phyloP scores from a whole-genome alignment of 768 basidiomycete species.

The Leccinum rimulosum region DNA sequence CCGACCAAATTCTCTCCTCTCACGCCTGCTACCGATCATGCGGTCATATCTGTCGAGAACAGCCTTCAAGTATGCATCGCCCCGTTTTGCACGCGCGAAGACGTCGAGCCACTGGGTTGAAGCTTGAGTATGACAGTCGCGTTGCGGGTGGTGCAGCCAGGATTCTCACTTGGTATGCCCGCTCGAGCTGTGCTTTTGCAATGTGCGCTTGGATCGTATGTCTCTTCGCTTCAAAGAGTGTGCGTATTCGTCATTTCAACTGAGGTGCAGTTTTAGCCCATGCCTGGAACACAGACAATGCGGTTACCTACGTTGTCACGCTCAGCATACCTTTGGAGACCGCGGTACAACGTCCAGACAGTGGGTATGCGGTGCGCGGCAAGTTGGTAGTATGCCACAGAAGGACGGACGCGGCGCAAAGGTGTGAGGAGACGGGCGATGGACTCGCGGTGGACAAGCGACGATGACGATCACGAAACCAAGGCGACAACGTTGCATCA shows the following conservation, averaged over 20 bases:
- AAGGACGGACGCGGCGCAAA: slow-evolving; percentile 57
- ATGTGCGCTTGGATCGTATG: slow-evolving; percentile 51
- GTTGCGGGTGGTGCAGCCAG: neutral
- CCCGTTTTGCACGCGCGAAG: slow-evolving; percentile 52
- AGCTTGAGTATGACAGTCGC: neutral
- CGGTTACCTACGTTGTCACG: slow-evolving; percentile 45
- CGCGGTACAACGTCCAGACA: slow-evolving; percentile 73
- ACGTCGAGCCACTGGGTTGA: slow-evolving; percentile 49
- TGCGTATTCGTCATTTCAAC: slow-evolving; percentile 57
- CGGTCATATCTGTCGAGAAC: slow-evolving; percentile 58
- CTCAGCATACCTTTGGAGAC: slow-evolving; percentile 56
- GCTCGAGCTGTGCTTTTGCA: slow-evolving; percentile 45
- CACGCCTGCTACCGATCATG: slow-evolving; percentile 50
- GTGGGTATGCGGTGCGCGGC: slow-evolving; percentile 75
- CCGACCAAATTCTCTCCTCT: slow-evolving; percentile 46
- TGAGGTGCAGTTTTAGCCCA: slow-evolving; percentile 25
- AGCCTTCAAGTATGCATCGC: slow-evolving; percentile 44
- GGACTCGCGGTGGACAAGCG: slow-evolving; percentile 49
- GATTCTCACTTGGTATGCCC: slow-evolving; percentile 54
- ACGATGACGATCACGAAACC: slow-evolving; percentile 18
- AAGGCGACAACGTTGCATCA: neutral
- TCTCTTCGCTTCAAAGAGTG: slow-evolving; percentile 51
- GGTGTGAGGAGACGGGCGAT: slow-evolving; percentile 54
- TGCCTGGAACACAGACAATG: neutral
- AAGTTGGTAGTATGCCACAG: slow-evolving; percentile 65